These are phyloP conservation scores for Trichoderma semiorbis DNA, from an alignment of 2,329 filamentous ascomycete genomes.

Conservation along the genomic window DNA sequence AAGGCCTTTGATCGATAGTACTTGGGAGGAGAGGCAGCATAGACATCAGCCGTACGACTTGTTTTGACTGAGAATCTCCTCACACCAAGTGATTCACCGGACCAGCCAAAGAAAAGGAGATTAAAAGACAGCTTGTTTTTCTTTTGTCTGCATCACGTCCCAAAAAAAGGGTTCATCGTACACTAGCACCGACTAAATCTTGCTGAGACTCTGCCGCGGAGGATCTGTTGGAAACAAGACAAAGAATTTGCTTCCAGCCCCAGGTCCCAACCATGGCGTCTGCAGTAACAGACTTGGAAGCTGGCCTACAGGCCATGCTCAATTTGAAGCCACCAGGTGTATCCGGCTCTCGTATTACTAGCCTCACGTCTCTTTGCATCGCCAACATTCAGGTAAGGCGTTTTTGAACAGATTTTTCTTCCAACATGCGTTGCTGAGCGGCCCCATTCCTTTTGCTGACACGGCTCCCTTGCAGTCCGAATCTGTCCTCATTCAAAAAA, in stretches of 20 bases:
- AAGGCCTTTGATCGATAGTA: conserved; percentile 17
- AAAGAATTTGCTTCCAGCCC: conserved; percentile 7
- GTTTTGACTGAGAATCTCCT: conserved; percentile 15
- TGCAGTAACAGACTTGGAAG: conserved; percentile 86
- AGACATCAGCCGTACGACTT: conserved; percentile 16
- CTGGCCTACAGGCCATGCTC: conserved; percentile 87
- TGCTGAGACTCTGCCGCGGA: not conserved
- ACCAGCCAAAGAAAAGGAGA: conserved; percentile 1
- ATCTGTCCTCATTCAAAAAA: conserved; percentile 89
- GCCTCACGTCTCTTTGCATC: conserved; percentile 82
- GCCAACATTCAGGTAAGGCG: conserved; percentile 77
- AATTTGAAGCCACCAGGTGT: conserved; percentile 89
- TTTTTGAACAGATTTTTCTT: not conserved
- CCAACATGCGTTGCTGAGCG: not conserved
- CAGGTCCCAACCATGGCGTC: conserved; percentile 66
- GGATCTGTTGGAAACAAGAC: not conserved
- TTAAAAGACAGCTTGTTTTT: not conserved
- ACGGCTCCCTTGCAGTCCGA: conserved; percentile 63
- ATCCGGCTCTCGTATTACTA: conserved; percentile 85
- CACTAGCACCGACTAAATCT: conserved; percentile 7
- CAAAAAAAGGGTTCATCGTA: not conserved
- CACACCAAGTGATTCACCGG: conserved; percentile 18
- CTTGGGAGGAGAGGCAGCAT: conserved; percentile 10
- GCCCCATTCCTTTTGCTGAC: not conserved
- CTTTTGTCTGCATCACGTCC: not conserved